Base-by-base conservation (phyloP, 1,284 basidiomycete genomes). In the Ceratobasidium sp. region DNA sequence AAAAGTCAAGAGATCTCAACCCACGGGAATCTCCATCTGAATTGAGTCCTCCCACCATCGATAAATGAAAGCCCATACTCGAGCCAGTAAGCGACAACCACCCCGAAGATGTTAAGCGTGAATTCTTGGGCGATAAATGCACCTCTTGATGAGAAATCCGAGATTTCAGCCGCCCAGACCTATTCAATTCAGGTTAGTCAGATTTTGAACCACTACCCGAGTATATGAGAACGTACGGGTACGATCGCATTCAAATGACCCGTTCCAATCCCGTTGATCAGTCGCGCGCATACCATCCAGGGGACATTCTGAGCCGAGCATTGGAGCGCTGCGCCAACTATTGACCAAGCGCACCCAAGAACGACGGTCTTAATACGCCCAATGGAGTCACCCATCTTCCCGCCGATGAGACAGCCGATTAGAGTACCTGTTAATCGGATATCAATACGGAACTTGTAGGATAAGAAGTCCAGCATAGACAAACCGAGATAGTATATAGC, bases 81-180 rank as follows among this genome's bases (percentile, higher is more conserved):
- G 9, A 89, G 84, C 88, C 88, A 90, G 79, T 89, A 89, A 7
- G 88, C 88, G 59, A 89, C 84, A 33, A 88, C 88, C 42, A 90
- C 88, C 48, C 88, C 89, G 65, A 89, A 87, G 77, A 89, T 89
- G 78, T 89, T 89, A 48, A 85, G 82, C 46, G 84, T 85, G 65
- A 85, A 85, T 75, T 85, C 83, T 40, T 83, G 76, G 9, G 83
- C 84, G 50, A 85, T 85, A 79, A 86, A 84, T 13, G 84, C 84
- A 26, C 83, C 83, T 82, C 75, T 5, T 67, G 84, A 81, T 13
- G 84, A 85, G 80, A 85, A 52, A 10, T 70, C 52, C 67, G 54
- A 68, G 38, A 74, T 74, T 28, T 74, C 71, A 33, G 71, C 71
- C 5, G 71, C 71, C 71, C 71, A 74, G 1, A 74, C 71, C 71